Evolutionary conservation across 192 early-diverging fungal species (phyloP).

Genomic region (Chytriomyces sp.): DNA sequence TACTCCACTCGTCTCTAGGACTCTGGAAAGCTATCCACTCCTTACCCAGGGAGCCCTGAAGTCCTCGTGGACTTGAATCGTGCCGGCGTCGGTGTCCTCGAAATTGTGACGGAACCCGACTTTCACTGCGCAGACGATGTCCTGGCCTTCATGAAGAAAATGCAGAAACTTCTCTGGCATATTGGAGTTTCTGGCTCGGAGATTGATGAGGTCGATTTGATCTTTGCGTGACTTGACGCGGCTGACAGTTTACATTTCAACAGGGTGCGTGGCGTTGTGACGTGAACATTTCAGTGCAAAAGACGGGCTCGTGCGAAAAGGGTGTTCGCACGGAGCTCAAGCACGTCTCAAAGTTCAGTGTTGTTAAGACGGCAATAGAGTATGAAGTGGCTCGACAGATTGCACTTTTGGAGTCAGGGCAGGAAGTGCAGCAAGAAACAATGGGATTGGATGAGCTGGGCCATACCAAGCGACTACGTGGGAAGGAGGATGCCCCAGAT

Average conservation of each 20-base stretch:
- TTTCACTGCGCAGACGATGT: slow-evolving; percentile 77
- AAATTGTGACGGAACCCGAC: slow-evolving; percentile 91
- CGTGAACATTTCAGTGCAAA: slow-evolving; percentile 84
- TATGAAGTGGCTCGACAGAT: slow-evolving; percentile 84
- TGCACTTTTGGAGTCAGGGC: slow-evolving; percentile 54
- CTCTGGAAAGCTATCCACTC: slow-evolving; percentile 73
- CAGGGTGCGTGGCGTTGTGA: slow-evolving; percentile 87
- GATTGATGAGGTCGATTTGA: slow-evolving; percentile 73
- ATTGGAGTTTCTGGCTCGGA: slow-evolving; percentile 73
- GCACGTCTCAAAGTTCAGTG: slow-evolving; percentile 43
- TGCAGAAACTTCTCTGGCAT: slow-evolving; percentile 73
- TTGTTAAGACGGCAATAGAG: slow-evolving; percentile 54
- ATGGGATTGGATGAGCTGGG: slow-evolving; percentile 73
- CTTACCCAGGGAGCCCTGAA: slow-evolving; percentile 52
- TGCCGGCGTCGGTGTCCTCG: slow-evolving; percentile 82
- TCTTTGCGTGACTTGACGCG: neutral
- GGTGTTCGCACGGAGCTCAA: slow-evolving; percentile 43
- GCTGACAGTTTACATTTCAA: neutral
- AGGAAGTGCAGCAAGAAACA: slow-evolving; percentile 70
- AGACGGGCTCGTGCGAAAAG: neutral
- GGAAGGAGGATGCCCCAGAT: slow-evolving; percentile 85
- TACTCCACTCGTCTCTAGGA: no score
- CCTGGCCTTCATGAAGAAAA: slow-evolving; percentile 71
- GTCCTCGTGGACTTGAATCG: slow-evolving; percentile 83
- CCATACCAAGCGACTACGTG: slow-evolving; percentile 68